These are phyloP conservation scores for Cadophora sp. DNA, from an alignment of 2,329 filamentous ascomycete genomes.

Conservation along the genomic window DNA sequence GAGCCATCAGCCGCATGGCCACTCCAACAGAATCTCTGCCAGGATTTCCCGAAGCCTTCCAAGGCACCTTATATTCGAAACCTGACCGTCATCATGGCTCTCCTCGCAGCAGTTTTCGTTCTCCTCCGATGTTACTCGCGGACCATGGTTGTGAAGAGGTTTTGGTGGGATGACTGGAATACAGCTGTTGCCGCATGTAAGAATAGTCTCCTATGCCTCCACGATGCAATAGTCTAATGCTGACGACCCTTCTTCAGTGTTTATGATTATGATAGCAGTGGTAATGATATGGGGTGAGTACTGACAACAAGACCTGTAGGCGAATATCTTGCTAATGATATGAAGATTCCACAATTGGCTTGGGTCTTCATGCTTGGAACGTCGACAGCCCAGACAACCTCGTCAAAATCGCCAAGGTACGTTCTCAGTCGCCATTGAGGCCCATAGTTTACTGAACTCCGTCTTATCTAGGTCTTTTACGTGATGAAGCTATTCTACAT, in stretches of 20 bases:
- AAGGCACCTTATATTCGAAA: conserved; percentile 1
- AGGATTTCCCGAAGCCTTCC: neutral
- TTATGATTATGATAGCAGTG: conserved; percentile 12
- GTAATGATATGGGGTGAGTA: conserved; percentile 11
- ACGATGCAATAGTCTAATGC: neutral
- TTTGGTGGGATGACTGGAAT: conserved; percentile 15
- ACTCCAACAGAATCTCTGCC: neutral
- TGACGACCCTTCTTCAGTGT: neutral
- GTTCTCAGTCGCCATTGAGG: neutral
- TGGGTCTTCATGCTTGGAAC: conserved; percentile 14
- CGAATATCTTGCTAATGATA: neutral
- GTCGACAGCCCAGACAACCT: conserved; percentile 9
- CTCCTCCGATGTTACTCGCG: conserved; percentile 6
- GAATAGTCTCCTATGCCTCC: neutral
- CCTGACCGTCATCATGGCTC: conserved; percentile 8
- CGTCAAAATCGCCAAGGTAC: neutral
- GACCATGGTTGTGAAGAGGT: neutral
- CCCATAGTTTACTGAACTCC: neutral
- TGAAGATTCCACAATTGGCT: conserved; percentile 6
- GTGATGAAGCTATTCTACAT: conserved; percentile 23
- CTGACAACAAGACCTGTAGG: neutral
- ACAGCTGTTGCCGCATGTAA: neutral
- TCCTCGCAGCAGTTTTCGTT: neutral
- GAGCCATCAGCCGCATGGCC: neutral
- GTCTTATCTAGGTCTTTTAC: neutral